A percentile compares a stretch with the other conserved stretches of the same genome.
Evolutionary conservation across 805 yeast genomes (phyloP).

Genomic region (Cyberlindnera subsufficiens): DNA sequence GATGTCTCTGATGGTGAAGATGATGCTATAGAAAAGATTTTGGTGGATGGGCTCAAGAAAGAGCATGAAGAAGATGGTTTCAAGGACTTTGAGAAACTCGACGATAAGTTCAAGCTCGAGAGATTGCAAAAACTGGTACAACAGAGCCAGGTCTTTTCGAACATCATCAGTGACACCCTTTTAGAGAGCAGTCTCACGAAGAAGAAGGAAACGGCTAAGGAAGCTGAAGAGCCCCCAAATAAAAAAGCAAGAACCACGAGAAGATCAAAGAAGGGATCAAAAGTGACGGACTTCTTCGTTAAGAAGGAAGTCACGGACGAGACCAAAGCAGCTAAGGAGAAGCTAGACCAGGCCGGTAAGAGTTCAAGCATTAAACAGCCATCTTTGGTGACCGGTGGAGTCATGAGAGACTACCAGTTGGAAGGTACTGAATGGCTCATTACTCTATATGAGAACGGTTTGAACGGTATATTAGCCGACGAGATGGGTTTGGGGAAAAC

Average conservation of each 20-base stretch:
- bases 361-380: slow-evolving; percentile 42
- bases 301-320: slow-evolving; percentile 12
- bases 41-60: slow-evolving; percentile 7
- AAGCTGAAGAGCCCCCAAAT: slow-evolving; percentile 13
- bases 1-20: slow-evolving; percentile 13
- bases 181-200: slow-evolving; percentile 40
- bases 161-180: slow-evolving; percentile 78
- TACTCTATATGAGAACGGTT: slow-evolving; percentile 85
- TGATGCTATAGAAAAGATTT: slow-evolving; percentile 12
- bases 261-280: slow-evolving; percentile 8
- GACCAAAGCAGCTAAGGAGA: slow-evolving; percentile 20
- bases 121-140: slow-evolving; percentile 73
- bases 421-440: slow-evolving; percentile 90
- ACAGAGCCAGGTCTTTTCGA: slow-evolving; percentile 81
- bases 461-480: slow-evolving; percentile 93
- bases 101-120: slow-evolving; percentile 53
- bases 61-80: slow-evolving; percentile 8
- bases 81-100: slow-evolving; percentile 32
- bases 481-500: slow-evolving; percentile 98
- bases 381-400: slow-evolving; percentile 45
- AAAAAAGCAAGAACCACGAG: slow-evolving; percentile 21
- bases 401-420: slow-evolving; percentile 75
- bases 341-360: slow-evolving; percentile 9
- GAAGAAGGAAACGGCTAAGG: slow-evolving; percentile 19
- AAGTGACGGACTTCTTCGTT: slow-evolving; percentile 21